Conservation (phyloP, 1,284 basidiomycete genomes). For the Kwoniella shivajii region DNA sequence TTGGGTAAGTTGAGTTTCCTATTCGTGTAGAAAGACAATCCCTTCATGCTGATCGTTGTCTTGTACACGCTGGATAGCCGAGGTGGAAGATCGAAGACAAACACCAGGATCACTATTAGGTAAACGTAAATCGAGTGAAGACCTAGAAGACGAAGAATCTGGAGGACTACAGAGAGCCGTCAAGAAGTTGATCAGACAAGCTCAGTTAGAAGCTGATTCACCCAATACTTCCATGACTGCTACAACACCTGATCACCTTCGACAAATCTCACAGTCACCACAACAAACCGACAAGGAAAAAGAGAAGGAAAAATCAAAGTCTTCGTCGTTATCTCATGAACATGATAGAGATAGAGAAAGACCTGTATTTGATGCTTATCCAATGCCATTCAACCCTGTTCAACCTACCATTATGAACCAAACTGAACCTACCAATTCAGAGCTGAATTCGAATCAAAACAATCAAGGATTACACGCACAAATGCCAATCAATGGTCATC, state of each 20-base stretch:
- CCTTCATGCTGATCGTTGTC: not conserved
- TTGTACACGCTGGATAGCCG: slow-evolving; percentile 36
- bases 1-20: slow-evolving; percentile 35
- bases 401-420: slow-evolving; percentile 15
- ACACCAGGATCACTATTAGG: slow-evolving; percentile 38
- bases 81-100: slow-evolving; percentile 50
- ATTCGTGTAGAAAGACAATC: not conserved
- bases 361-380: slow-evolving; percentile 51
- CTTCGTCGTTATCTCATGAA: not conserved
- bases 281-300: not conserved
- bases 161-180: slow-evolving; percentile 52
- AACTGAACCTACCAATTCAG: slow-evolving; percentile 12
- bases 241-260: slow-evolving; percentile 5
- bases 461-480: not conserved
- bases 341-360: slow-evolving; percentile 35
- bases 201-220: slow-evolving; percentile 46
- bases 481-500: not conserved
- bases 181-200: slow-evolving; percentile 53
- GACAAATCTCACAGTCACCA: slow-evolving; percentile 14
- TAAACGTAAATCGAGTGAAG: slow-evolving; percentile 45
- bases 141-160: slow-evolving; percentile 40
- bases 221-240: slow-evolving; percentile 30
- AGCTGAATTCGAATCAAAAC: too few relatives aligned
- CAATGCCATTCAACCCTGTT: slow-evolving; percentile 35
- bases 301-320: not conserved